Conservation (phyloP, 257 asterid species). For the Plectranthus barbatus region DNA sequence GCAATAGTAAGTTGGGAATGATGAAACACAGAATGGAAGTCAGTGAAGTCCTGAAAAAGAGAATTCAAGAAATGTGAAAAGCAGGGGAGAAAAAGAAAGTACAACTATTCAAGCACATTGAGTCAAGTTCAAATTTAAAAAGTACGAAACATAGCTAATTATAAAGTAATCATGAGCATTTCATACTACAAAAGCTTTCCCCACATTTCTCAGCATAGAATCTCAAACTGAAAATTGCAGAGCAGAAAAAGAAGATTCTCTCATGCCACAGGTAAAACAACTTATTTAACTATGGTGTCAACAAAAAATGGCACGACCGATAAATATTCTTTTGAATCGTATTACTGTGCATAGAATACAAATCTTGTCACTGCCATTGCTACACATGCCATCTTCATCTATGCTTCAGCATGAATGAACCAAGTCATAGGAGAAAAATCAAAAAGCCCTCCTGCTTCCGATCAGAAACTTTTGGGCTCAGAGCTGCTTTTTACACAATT, state of each 20-base stretch:
- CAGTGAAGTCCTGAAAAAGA: background rate
- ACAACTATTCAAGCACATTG: background rate
- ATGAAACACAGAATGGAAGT: background rate
- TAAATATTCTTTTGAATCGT: background rate
- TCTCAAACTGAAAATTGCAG: slow-evolving; percentile 3
- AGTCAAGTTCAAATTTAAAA: background rate
- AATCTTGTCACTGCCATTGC: background rate
- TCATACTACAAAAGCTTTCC: background rate
- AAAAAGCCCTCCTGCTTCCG: background rate
- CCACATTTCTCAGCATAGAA: background rate
- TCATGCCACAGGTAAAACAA: background rate
- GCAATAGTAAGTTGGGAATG: slow-evolving; percentile 1
- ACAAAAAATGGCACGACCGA: background rate
- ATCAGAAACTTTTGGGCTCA: slow-evolving; percentile 8
- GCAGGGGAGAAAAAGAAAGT: background rate
- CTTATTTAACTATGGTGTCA: background rate
- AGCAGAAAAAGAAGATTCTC: background rate
- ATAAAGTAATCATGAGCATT: background rate
- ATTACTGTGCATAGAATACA: slow-evolving; percentile 11
- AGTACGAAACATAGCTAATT: background rate
- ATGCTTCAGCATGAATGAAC: slow-evolving; percentile 6
- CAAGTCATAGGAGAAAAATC: background rate
- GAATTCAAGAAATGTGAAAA: background rate
- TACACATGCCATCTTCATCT: background rate
- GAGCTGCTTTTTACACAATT: background rate